Percentiles rank a stretch among this genome's conserved stretches.
phyloP scores from a whole-genome alignment of 1,284 basidiomycete genomes.

The Malassezia sympodialis region DNA sequence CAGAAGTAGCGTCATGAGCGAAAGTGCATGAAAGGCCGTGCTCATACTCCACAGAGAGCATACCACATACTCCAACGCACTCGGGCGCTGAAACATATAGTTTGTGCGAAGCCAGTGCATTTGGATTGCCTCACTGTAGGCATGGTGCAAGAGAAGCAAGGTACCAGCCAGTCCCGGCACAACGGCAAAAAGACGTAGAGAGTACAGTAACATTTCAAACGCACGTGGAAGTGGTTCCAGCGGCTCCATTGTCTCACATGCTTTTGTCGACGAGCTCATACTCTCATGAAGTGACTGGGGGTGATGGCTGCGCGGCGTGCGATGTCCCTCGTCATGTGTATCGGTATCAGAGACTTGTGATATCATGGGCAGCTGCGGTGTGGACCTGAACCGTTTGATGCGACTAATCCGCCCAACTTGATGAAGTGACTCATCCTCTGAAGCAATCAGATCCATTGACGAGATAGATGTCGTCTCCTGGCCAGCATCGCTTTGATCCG shows the following conservation, averaged over 20 bases:
- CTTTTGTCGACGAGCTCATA: neutral
- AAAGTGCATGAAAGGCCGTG: slow-evolving; percentile 69
- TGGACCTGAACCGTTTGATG: neutral
- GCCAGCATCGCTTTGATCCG: neutral
- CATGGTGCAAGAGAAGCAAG: slow-evolving; percentile 32
- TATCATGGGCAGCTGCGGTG: neutral
- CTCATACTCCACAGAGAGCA: slow-evolving; percentile 52
- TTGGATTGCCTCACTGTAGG: slow-evolving; percentile 11
- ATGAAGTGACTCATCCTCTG: neutral
- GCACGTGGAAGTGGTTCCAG: slow-evolving; percentile 24
- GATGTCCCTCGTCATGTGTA: neutral
- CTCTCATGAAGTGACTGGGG: neutral
- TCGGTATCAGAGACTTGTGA: neutral
- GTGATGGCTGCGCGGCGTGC: neutral
- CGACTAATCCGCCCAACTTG: neutral
- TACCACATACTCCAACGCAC: slow-evolving; percentile 20
- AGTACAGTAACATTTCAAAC: slow-evolving; percentile 31
- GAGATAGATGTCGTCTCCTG: neutral
- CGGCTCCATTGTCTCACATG: slow-evolving; percentile 5
- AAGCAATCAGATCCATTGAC: neutral
- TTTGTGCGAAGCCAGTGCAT: slow-evolving; percentile 22
- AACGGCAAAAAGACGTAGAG: slow-evolving; percentile 40
- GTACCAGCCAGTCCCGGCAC: slow-evolving; percentile 44
- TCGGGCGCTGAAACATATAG: slow-evolving; percentile 10
- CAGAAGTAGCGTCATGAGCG: slow-evolving; percentile 66